Evolutionary conservation across 345 rosid species (phyloP), one percentile per base, ranked within the genome.

Genomic region (Arabis hirsuta): DNA sequence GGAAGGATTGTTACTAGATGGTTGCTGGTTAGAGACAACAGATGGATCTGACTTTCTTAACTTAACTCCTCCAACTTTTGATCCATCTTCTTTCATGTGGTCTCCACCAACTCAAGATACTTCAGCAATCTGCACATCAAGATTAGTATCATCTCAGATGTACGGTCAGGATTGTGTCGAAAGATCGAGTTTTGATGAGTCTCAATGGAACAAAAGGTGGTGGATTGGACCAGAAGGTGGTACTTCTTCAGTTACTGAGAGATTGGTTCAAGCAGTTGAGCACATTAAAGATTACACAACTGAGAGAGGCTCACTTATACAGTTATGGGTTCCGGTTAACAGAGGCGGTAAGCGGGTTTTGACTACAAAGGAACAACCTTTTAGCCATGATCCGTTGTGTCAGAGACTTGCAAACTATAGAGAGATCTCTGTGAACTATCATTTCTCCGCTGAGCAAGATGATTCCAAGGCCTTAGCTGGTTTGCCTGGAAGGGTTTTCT

Each of bases 11-110:
- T 65, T 94, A 61, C 79, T 90, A 29, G 95, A 91, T 47, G 98
- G 98, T 50, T 94, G 92, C 83, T 94, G 98, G 97, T 77, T 89
- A 76, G 95, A 94, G 78, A 72, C 95, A 38, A 76, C 87, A n/a
- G 88, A 84, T 69, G 96, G 96, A 76, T 89, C 91, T 57, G 97
- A 89, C 74, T 89, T 88, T 73, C 82, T 85, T 70, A 74, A 76
- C 74, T 64, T 73, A 11, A 71, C 74, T 77, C 85, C 87, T 12
- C 74, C 85, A 10, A 68, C 52, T 57, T 62, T 82, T 50, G 89
- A 86, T 62, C 75, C 85, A 47, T 67, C 87, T 29, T 80, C 70
- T 55, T 43, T 54, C 13, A 70, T 84, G 83, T 83, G 85, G 74
- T 43, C 81, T 73, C 95, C 86, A 71, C 92, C 85, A 45, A 47